Evolutionary conservation across 148 eudicot species (phyloP).

Genomic region (Camellia japonica): DNA sequence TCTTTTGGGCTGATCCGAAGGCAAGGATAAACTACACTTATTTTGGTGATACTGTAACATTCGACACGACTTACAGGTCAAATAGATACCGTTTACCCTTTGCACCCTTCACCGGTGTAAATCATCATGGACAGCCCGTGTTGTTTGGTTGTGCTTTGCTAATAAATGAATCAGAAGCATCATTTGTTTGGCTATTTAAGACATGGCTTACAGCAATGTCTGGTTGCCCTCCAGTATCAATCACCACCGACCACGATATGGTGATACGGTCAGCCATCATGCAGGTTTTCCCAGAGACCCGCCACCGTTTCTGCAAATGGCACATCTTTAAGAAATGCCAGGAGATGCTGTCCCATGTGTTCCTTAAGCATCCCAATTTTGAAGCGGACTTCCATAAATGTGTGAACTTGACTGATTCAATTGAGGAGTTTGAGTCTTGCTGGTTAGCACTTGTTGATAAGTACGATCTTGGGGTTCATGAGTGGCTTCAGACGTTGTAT

Average conservation of each 20-base stretch:
- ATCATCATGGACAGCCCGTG: slow-evolving; percentile 63
- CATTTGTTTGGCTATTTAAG: slow-evolving; percentile 51
- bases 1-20: slow-evolving; percentile 62
- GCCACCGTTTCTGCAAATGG: slow-evolving; percentile 68
- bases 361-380: slow-evolving; percentile 48
- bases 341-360: slow-evolving; percentile 52
- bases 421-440: slow-evolving; percentile 52
- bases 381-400: slow-evolving; percentile 62
- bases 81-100: slow-evolving; percentile 56
- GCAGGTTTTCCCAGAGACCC: slow-evolving; percentile 54
- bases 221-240: slow-evolving; percentile 46
- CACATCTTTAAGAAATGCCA: slow-evolving; percentile 61
- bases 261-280: slow-evolving; percentile 46
- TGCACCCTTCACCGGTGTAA: slow-evolving; percentile 57
- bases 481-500: slow-evolving; percentile 48
- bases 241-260: slow-evolving; percentile 55
- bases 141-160: slow-evolving; percentile 61
- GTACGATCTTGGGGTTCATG: slow-evolving; percentile 47
- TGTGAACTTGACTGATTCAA: slow-evolving; percentile 47
- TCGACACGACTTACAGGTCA: slow-evolving; percentile 61
- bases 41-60: slow-evolving; percentile 61
- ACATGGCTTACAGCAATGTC: slow-evolving; percentile 60
- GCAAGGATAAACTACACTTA: slow-evolving; percentile 43
- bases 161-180: slow-evolving; percentile 48
- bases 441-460: slow-evolving; percentile 58